These are phyloP conservation scores for Suillus variegatus DNA, from an alignment of 768 basidiomycete genomes.

Conservation along the genomic window DNA sequence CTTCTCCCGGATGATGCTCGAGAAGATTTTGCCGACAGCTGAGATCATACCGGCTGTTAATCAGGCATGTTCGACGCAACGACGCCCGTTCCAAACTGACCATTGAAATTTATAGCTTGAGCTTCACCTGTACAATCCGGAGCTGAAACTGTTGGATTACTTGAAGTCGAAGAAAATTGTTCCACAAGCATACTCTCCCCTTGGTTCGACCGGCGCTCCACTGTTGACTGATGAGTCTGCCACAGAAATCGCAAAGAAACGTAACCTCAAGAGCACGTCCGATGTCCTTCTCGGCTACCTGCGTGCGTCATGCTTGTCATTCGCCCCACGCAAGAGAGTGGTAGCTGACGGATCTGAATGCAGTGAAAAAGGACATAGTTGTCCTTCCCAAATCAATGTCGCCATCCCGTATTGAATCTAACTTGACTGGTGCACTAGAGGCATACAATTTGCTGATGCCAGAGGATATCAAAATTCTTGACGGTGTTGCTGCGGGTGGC, in stretches of 20 bases:
- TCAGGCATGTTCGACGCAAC: slow-evolving; percentile 48
- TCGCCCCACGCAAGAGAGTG: slow-evolving; percentile 1
- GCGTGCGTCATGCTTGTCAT: slow-evolving; percentile 37
- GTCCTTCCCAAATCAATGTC: slow-evolving; percentile 80
- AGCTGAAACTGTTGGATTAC: slow-evolving; percentile 65
- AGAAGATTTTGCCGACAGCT: slow-evolving; percentile 67
- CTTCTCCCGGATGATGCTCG: slow-evolving; percentile 68
- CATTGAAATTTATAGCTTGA: slow-evolving; percentile 50
- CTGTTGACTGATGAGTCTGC: slow-evolving; percentile 65
- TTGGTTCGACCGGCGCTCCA: slow-evolving; percentile 69
- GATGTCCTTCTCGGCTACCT: slow-evolving; percentile 66
- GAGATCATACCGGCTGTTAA: slow-evolving; percentile 71
- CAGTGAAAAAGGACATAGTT: slow-evolving; percentile 65
- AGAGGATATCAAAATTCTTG: slow-evolving; percentile 56
- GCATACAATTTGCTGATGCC: slow-evolving; percentile 47
- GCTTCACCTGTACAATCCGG: slow-evolving; percentile 73
- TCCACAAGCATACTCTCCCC: slow-evolving; percentile 80
- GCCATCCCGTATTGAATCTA: slow-evolving; percentile 61
- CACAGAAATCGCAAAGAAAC: slow-evolving; percentile 56
- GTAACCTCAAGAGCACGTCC: slow-evolving; percentile 46
- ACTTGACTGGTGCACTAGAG: slow-evolving; percentile 52
- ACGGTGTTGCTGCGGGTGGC: slow-evolving; percentile 54
- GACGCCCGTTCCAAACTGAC: not conserved
- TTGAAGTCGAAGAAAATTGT: slow-evolving; percentile 66
- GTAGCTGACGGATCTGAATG: slow-evolving; percentile 8